These are phyloP conservation scores for Rhodotorula sp. DNA, from an alignment of 1,284 basidiomycete species.

Conservation along the genomic window DNA sequence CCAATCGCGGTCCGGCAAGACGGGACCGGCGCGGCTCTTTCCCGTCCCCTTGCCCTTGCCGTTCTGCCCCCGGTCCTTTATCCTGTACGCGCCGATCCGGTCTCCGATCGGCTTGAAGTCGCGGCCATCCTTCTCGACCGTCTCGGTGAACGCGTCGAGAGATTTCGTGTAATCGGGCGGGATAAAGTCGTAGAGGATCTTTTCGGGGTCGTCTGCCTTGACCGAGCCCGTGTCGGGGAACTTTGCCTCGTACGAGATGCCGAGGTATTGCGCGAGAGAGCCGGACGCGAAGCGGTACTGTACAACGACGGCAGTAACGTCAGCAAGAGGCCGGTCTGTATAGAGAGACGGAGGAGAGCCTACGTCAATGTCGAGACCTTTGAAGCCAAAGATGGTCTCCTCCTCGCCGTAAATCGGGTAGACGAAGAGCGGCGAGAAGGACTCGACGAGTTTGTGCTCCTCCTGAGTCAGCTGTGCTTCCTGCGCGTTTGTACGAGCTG, in stretches of 20 bases:
- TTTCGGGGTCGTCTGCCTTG: slow-evolving; percentile 79
- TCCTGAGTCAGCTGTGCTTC: slow-evolving; percentile 15
- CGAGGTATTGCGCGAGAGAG: slow-evolving; percentile 72
- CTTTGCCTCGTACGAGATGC: slow-evolving; percentile 65
- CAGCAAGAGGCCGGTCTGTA: not conserved
- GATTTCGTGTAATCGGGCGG: slow-evolving; percentile 70
- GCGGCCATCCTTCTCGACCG: slow-evolving; percentile 69
- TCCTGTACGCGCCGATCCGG: slow-evolving; percentile 71
- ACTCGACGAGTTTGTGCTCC: slow-evolving; percentile 30
- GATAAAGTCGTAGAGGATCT: slow-evolving; percentile 72
- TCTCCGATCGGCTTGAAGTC: slow-evolving; percentile 74
- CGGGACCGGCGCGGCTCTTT: slow-evolving; percentile 37
- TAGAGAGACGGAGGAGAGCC: not conserved
- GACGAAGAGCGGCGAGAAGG: slow-evolving; percentile 46
- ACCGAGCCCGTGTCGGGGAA: slow-evolving; percentile 66
- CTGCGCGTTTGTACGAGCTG: slow-evolving; percentile 28
- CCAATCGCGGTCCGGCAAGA: slow-evolving; percentile 35
- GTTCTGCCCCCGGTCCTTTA: slow-evolving; percentile 48
- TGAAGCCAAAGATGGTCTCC: slow-evolving; percentile 94
- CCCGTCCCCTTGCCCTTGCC: slow-evolving; percentile 56
- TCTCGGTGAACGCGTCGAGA: slow-evolving; percentile 62
- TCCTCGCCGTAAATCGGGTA: slow-evolving; percentile 82
- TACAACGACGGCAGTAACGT: not conserved
- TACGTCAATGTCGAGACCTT: slow-evolving; percentile 76
- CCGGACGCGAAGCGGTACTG: slow-evolving; percentile 84